Base-by-base conservation (phyloP, 306 rosid genomes). In the Neltuma alba region DNA sequence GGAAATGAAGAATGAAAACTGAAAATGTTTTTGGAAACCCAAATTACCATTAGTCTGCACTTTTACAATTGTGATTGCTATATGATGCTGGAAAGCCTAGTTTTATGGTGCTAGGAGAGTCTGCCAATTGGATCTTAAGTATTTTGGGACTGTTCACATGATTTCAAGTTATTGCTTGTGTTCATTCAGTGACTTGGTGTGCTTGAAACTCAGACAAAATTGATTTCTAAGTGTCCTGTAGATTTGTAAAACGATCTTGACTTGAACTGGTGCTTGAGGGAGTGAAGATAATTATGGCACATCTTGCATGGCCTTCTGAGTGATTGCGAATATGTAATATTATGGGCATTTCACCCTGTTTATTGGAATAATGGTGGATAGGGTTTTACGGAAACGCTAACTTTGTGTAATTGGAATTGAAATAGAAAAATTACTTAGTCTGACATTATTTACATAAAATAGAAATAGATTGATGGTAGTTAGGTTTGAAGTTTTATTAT, bases 211-310 rank as follows among this genome's bases (percentile, higher is more conserved):
- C 11, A 4, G 61, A 15, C 2, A 33, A 33, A 33, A 62, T 47
- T 62, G 79, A 80, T 50, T 62, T 9, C 23, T 18, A 14, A 34
- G 36, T 27, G 79, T 37, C 74, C 77, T 48, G 67, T 74, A 52
- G n/a, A n/a, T n/a, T n/a, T n/a, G n/a, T n/a, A n/a, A n/a, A n/a
- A n/a, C n/a, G n/a, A n/a, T n/a, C n/a, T n/a, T n/a, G n/a, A n/a
- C n/a, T n/a, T n/a, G n/a, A n/a, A n/a, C n/a, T n/a, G n/a, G n/a
- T n/a, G n/a, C n/a, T n/a, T n/a, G n/a, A n/a, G n/a, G n/a, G n/a
- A n/a, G n/a, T n/a, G n/a, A n/a, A n/a, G n/a, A 34, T 65, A 62
- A 57, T 62, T 31, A 5, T 70, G 50, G 7, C 41, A 2, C 4
- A 33, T 2, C 3, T 2, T 33, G 2, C 4, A 4, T 33, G 65